Base-by-base conservation (phyloP, 2,329 filamentous ascomycete genomes). In the Pseudocercospora cruenta region DNA sequence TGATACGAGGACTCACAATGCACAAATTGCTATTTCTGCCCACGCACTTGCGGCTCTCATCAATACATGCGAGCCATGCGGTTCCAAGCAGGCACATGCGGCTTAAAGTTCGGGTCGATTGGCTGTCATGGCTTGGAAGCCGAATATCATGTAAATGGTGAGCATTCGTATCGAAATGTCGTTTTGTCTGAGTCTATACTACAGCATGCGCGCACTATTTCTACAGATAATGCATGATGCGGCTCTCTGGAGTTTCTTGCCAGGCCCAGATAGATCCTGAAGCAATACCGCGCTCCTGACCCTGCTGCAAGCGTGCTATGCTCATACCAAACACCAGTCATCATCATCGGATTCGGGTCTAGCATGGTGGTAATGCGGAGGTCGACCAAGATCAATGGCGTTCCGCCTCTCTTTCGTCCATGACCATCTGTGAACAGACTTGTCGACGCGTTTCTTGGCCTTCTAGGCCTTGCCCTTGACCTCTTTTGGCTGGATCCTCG, bases 401-500 rank as follows among this genome's bases (percentile, higher is more conserved):
- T 43, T 43, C 39, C 39, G 39, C 39, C 39, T n/a, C 12, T n/a
- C 16, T 19, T 43, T 43, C 16, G 39, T 43, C 39, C 39, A 43
- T 43, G 39, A 19, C 39, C 39, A 43, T 43, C 39, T 43, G 39
- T 43, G 39, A 7, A n/a, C 16, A 19, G 39, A 19, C 16, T 8
- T 43, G 39, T n/a, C 3, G n/a, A 19, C 39, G 19, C n/a, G 47
- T 19, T 3, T 9, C 14, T 24, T 28, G 53, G 31, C 58, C 22
- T 66, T 49, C 66, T 68, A 68, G 61, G 67, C 67, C 61, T 66
- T 68, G 2, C 65, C 64, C 43, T 62, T 67, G 22, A 62, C 62
- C 43, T 63, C 64, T 62, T 67, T 76, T 5, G 92, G 92, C 80
- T 95, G 90, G 75, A 99, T 98, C 66, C 94, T 87, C 47, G 95